Percentiles rank a stretch among this genome's conserved stretches.
These are phyloP conservation scores for Arthrobotrys sinensis DNA, from an alignment of 2,329 filamentous ascomycete species.

Conservation along the genomic window DNA sequence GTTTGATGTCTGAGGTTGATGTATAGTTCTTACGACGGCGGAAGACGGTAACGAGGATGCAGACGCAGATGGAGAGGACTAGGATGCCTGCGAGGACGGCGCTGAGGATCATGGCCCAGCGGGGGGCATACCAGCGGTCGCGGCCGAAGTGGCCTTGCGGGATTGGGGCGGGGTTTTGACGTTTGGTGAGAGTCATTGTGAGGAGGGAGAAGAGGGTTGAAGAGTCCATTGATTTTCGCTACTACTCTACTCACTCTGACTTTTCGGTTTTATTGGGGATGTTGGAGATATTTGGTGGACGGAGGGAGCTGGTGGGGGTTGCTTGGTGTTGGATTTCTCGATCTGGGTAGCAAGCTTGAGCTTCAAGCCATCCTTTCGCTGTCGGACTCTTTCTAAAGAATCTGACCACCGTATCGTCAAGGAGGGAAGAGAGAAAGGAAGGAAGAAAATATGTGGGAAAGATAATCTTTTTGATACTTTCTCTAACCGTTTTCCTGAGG, in stretches of 20 bases:
- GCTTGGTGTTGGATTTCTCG: slow-evolving; percentile 29
- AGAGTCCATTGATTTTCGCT: slow-evolving; percentile 24
- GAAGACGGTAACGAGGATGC: slow-evolving; percentile 20
- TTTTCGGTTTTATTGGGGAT: background rate
- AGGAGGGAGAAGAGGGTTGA: slow-evolving; percentile 31
- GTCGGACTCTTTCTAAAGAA: slow-evolving; percentile 4
- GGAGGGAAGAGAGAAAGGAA: slow-evolving; percentile 8
- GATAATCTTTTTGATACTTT: slow-evolving; percentile 32
- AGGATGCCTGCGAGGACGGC: slow-evolving; percentile 39
- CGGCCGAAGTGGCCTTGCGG: slow-evolving; percentile 56
- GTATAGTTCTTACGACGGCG: slow-evolving; percentile 22
- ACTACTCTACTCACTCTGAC: background rate
- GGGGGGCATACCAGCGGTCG: slow-evolving; percentile 36
- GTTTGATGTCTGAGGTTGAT: slow-evolving; percentile 45
- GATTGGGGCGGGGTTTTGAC: slow-evolving; percentile 46
- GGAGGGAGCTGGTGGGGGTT: slow-evolving; percentile 6
- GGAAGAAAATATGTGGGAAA: slow-evolving; percentile 13
- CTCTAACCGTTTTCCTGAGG: slow-evolving; percentile 23
- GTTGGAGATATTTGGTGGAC: slow-evolving; percentile 11
- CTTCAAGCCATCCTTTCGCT: slow-evolving; percentile 39
- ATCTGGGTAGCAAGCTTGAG: slow-evolving; percentile 10
- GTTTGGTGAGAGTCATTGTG: slow-evolving; percentile 49
- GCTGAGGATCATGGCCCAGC: slow-evolving; percentile 56
- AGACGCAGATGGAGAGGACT: slow-evolving; percentile 9
- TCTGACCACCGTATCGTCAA: slow-evolving; percentile 15